phyloP scores from a whole-genome alignment of 2,329 filamentous ascomycete genomes.

The Monilinia fructigena region DNA sequence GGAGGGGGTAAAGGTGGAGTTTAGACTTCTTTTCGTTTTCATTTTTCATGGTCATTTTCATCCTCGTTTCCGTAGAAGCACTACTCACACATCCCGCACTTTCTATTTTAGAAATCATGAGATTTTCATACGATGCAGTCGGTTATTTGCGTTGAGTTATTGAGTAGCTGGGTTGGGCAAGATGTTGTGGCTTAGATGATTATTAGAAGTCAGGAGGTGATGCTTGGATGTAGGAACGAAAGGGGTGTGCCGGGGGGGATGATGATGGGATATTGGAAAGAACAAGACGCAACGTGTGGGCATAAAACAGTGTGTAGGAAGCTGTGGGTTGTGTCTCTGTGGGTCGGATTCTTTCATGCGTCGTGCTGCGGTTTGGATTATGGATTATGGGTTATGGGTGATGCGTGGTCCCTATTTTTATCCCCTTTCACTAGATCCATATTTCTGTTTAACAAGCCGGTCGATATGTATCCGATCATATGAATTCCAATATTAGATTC shows the following conservation, averaged over 20 bases:
- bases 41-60: too few relatives aligned
- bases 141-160: too few relatives aligned
- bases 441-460: background rate
- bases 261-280: slow-evolving; percentile 26
- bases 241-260: background rate
- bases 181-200: too few relatives aligned
- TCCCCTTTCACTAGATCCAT: slow-evolving; percentile 39
- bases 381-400: slow-evolving; percentile 46
- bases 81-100: too few relatives aligned
- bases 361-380: slow-evolving; percentile 44
- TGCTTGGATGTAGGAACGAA: background rate
- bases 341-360: slow-evolving; percentile 51
- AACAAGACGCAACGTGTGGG: background rate
- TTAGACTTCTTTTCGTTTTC: too few relatives aligned
- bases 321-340: slow-evolving; percentile 44
- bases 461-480: slow-evolving; percentile 38
- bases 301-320: slow-evolving; percentile 48
- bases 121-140: too few relatives aligned
- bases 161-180: too few relatives aligned
- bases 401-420: slow-evolving; percentile 48
- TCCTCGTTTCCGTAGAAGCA: too few relatives aligned
- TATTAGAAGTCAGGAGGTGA: too few relatives aligned
- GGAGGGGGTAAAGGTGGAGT: slow-evolving; percentile 41
- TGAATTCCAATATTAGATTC: background rate
- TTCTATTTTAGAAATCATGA: too few relatives aligned